A percentile compares a stretch with the other conserved stretches of the same genome.
These are phyloP conservation scores for Cucumis cinereus DNA, from an alignment of 306 rosid genomes.

Conservation along the genomic window DNA sequence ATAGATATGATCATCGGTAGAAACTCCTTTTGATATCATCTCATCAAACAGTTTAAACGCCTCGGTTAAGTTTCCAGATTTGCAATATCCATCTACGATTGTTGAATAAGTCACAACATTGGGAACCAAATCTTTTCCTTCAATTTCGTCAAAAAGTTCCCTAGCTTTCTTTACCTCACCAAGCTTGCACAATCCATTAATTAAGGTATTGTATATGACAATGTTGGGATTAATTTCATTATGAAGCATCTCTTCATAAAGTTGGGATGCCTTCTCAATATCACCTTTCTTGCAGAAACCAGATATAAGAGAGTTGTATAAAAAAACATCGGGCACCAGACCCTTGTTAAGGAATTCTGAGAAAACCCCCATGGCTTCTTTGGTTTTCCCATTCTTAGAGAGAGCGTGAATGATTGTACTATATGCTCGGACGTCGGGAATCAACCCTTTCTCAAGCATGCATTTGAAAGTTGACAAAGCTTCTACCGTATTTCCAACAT, in stretches of 20 bases:
- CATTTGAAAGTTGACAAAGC: conserved; percentile 27
- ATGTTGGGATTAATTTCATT: conserved; percentile 26
- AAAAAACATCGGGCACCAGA: conserved; percentile 29
- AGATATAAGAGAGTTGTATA: conserved; percentile 27
- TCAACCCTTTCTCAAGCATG: conserved; percentile 20
- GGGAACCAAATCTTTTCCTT: conserved; percentile 23
- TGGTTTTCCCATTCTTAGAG: conserved; percentile 26
- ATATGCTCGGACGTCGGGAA: conserved; percentile 24
- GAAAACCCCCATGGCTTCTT: conserved; percentile 31
- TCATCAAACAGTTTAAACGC: conserved; percentile 25
- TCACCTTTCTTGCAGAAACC: conserved; percentile 31
- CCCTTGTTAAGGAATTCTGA: conserved; percentile 26
- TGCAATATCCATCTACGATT: conserved; percentile 30
- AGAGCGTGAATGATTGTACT: conserved; percentile 27
- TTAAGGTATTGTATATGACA: conserved; percentile 25
- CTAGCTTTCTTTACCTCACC: conserved; percentile 30
- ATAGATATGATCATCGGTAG: conserved; percentile 19
- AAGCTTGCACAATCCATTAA: conserved; percentile 33
- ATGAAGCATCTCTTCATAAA: conserved; percentile 24
- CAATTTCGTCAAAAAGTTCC: conserved; percentile 23
- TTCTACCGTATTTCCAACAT: conserved; percentile 19
- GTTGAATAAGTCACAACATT: conserved; percentile 27
- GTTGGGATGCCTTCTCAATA: conserved; percentile 20
- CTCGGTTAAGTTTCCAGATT: conserved; percentile 24
- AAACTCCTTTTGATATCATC: conserved; percentile 27